Base-by-base conservation (phyloP, 345 rosid genomes). In the Eucalyptus viminalis region DNA sequence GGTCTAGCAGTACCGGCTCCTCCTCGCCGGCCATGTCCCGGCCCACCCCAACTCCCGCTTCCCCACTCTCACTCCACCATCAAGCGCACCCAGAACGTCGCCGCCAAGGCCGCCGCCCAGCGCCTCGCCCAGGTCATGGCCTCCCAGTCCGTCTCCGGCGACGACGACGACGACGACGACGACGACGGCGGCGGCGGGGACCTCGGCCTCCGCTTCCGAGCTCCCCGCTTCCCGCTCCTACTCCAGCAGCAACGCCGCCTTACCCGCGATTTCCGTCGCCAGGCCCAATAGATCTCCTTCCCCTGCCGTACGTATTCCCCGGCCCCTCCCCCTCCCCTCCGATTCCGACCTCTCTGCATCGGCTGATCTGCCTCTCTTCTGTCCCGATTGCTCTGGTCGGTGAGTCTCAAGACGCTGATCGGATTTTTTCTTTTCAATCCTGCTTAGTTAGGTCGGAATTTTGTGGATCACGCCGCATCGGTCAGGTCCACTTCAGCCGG, bases 111-210 rank as follows among this genome's bases (percentile, higher is more conserved):
- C 13, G 99, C 99, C 6, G 98, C 99, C 11, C 98, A 93, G 90
- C 96, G 98, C 44, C 91, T 98, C 6, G 99, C 99, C 89, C 96
- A 95, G 88, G 99, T 96, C 45, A 98, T 98, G 99, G 99, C 99
- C 69, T 96, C 96, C 50, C 98, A 96, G 91, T 90, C 93, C 88
- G 88, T 92, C 43, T 94, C 91, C 13, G 94, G 91, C 25, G 96
- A 92, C n/a, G 94, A 95, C 0, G 93, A 93, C 10, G 94, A 94
- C 13, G 97, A 94, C 17, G 98, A 94, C 16, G 92, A 94, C 19
- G 98, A 95, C n/a, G 92, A 93, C 1, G 56, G 9, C 56, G 54
- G 58, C 25, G 14, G 96, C 93, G 91, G 93, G 85, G 96, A 90
- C 62, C 94, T 97, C 93, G 91, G 94, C 67, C 94, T 97, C 91